Evolutionary conservation across 2,329 filamentous ascomycete species (phyloP).

Genomic region (Knufia petricola): DNA sequence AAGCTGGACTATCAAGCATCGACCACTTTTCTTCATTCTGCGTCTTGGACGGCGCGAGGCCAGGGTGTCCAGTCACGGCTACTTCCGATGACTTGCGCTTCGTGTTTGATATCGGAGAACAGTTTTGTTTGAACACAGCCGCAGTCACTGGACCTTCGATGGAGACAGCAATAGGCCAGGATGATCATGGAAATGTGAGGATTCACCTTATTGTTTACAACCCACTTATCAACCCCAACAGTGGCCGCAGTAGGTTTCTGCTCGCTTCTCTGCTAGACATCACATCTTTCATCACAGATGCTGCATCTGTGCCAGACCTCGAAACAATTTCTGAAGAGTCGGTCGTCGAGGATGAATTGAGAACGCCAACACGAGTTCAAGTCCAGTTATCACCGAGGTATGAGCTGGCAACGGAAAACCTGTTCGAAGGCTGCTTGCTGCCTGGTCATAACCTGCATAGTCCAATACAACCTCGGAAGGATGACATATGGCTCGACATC

Average conservation of each 20-base stretch:
- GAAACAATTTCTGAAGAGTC: constrained; percentile 14
- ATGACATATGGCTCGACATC: constrained; percentile 23
- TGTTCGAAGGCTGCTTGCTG: constrained; percentile 20
- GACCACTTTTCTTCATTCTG: constrained; percentile 26
- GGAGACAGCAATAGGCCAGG: constrained; percentile 21
- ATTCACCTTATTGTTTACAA: constrained; percentile 24
- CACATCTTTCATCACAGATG: constrained; percentile 24
- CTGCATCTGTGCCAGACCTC: constrained; percentile 20
- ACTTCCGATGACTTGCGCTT: constrained; percentile 22
- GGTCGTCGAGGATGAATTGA: constrained; percentile 7
- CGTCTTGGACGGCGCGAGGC: constrained; percentile 20
- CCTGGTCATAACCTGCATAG: constrained; percentile 11
- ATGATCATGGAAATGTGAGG: constrained; percentile 21
- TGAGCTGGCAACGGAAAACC: constrained; percentile 19
- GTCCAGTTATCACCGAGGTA: constrained; percentile 3
- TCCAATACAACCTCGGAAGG: constrained; percentile 4
- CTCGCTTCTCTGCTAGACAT: constrained; percentile 25
- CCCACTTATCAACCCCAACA: constrained; percentile 20
- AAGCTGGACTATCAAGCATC: constrained; percentile 11
- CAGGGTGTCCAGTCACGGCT: constrained; percentile 20
- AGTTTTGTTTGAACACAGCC: constrained; percentile 22
- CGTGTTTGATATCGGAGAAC: constrained; percentile 22
- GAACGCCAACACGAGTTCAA: constrained; percentile 5
- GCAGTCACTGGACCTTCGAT: constrained; percentile 19
- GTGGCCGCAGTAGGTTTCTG: constrained; percentile 20